Percentiles rank a stretch among this genome's conserved stretches.
phyloP scores from a whole-genome alignment of 2,329 filamentous ascomycete species.

The Diatrype stigma region DNA sequence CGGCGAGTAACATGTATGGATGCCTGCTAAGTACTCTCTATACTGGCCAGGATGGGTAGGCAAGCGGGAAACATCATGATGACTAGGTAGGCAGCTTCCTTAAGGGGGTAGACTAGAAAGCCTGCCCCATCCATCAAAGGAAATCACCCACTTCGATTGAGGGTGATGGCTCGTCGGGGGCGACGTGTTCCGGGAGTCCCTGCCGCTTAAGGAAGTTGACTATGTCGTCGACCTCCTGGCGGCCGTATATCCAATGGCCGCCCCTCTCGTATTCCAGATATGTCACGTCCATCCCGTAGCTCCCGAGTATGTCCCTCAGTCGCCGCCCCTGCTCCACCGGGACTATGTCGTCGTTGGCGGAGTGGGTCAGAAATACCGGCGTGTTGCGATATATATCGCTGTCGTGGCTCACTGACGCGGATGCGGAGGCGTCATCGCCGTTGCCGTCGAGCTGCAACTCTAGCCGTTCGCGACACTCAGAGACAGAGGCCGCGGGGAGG shows the following conservation, averaged over 20 bases:
- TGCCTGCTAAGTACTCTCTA: no score
- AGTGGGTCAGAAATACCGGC: conserved; percentile 42
- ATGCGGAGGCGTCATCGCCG: not conserved
- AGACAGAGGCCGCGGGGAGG: conserved; percentile 8
- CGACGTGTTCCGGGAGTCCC: conserved; percentile 2
- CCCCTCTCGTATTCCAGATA: conserved; percentile 39
- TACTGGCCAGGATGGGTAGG: no score
- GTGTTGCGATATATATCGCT: conserved; percentile 33
- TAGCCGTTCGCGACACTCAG: conserved; percentile 24
- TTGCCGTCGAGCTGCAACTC: conserved; percentile 11
- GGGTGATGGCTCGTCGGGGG: not conserved
- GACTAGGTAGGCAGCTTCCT: no score
- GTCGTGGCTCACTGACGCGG: conserved; percentile 15
- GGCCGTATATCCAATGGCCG: conserved; percentile 40
- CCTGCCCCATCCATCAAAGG: no score
- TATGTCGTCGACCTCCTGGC: conserved; percentile 38
- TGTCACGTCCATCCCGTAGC: conserved; percentile 34
- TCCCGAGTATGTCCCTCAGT: conserved; percentile 29
- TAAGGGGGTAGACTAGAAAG: no score
- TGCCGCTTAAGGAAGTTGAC: conserved; percentile 26
- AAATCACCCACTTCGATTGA: no score
- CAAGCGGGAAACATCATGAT: no score
- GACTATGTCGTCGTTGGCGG: conserved; percentile 37
- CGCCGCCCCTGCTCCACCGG: conserved; percentile 31
- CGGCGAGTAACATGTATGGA: no score